Evolutionary conservation across 371 early-diverging fungal genomes (phyloP).

Genomic region (Parasitella parasitica): DNA sequence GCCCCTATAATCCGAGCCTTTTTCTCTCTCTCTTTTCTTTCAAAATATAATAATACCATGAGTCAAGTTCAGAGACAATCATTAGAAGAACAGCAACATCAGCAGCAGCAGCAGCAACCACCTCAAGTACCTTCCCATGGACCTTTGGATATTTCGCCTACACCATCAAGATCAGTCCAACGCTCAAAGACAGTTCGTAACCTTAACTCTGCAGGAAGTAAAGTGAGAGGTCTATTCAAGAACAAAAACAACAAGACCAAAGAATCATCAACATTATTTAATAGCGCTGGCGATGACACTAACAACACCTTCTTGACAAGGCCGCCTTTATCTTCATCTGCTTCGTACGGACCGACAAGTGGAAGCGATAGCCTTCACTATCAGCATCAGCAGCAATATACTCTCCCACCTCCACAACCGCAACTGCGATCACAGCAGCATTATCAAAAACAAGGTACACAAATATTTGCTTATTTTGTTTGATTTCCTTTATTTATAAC

Average conservation of each 20-base stretch:
- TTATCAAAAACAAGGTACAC: slow-evolving; percentile 9
- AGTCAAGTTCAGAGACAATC: slow-evolving; percentile 2
- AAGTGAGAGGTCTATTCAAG: slow-evolving; percentile 28
- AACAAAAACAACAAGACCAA: slow-evolving; percentile 13
- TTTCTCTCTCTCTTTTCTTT: slow-evolving; percentile 1
- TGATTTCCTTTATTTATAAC: not conserved
- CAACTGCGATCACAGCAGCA: not conserved
- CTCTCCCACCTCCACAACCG: not conserved
- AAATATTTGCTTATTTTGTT: not conserved
- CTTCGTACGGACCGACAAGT: slow-evolving; percentile 20
- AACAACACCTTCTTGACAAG: not conserved
- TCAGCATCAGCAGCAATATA: not conserved
- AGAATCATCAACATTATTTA: not conserved
- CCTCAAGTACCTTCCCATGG: slow-evolving; percentile 18
- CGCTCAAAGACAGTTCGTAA: slow-evolving; percentile 37
- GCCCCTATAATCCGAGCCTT: not conserved
- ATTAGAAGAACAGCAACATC: slow-evolving; percentile 3
- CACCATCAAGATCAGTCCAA: slow-evolving; percentile 18
- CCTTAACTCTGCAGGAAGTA: slow-evolving; percentile 25
- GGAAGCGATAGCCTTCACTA: not conserved
- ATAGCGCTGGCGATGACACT: not conserved
- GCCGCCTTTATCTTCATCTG: slow-evolving; percentile 19
- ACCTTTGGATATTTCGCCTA: slow-evolving; percentile 7
- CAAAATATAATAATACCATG: not conserved
- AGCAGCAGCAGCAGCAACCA: not conserved